Evolutionary conservation across 2,329 filamentous ascomycete species (phyloP).

Genomic region (Bisporella sp.): DNA sequence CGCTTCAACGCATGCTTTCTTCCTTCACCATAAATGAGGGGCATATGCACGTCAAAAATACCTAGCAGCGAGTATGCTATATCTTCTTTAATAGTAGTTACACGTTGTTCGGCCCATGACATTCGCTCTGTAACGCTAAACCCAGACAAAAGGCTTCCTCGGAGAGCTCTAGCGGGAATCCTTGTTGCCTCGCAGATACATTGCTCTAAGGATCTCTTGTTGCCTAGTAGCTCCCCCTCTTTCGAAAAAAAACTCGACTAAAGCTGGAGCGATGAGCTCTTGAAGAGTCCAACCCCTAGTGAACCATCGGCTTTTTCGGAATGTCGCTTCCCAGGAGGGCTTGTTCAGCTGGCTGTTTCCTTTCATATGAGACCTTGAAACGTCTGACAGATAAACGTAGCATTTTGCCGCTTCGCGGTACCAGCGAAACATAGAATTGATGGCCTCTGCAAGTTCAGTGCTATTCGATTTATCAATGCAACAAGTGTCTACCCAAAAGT

Average conservation of each 20-base stretch:
- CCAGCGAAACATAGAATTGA: too few species aligned
- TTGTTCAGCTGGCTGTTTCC: not conserved
- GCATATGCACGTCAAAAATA: not conserved
- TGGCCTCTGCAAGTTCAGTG: not conserved
- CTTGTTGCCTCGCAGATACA: not conserved
- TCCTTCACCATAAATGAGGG: not conserved
- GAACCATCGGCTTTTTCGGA: conserved; percentile 1
- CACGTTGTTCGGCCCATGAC: conserved; percentile 33
- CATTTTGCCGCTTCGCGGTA: too few species aligned
- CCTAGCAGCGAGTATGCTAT: not conserved
- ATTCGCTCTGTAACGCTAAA: conserved; percentile 31
- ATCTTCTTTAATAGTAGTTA: conserved; percentile 28
- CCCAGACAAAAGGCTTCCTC: not conserved
- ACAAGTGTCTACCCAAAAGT: not conserved
- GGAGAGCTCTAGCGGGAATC: conserved; percentile 8
- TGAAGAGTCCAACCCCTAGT: too few species aligned
- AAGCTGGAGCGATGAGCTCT: not conserved
- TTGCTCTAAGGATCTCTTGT: conserved; percentile 6
- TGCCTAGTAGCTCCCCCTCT: conserved; percentile 10
- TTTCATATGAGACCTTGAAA: not conserved
- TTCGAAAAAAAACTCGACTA: not conserved
- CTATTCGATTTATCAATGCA: not conserved
- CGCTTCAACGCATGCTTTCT: not conserved
- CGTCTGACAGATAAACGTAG: too few species aligned
- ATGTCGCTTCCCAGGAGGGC: conserved; percentile 1